Conservation (phyloP, 2,329 filamentous ascomycete species). For the Alternaria sp. region DNA sequence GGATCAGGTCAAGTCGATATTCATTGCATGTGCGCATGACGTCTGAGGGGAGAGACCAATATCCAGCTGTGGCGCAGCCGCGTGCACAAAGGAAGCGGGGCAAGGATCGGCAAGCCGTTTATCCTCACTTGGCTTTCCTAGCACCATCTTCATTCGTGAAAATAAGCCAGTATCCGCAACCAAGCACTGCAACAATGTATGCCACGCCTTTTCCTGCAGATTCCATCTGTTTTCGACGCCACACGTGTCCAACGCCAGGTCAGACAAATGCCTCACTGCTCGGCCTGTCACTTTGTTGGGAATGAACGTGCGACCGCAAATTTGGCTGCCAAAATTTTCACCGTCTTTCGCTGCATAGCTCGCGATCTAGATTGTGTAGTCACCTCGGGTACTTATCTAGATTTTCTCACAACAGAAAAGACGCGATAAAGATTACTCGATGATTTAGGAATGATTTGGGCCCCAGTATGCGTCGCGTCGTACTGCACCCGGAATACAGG, state of each 20-base stretch:
- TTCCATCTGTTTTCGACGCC: conserved; percentile 1
- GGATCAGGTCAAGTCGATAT: conserved; percentile 20
- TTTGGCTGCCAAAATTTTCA: conserved; percentile 6
- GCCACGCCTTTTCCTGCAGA: conserved; percentile 11
- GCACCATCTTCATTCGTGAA: conserved; percentile 25
- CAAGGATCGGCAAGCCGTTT: conserved; percentile 19
- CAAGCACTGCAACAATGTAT: conserved; percentile 22
- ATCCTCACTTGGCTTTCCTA: conserved; percentile 19
- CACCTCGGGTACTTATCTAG: background rate
- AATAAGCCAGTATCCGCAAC: conserved; percentile 6
- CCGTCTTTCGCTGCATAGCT: background rate
- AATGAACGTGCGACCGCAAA: background rate
- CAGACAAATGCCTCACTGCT: conserved; percentile 2
- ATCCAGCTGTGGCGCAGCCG: conserved; percentile 37
- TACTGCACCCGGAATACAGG: background rate
- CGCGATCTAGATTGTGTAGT: background rate
- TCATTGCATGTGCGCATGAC: conserved; percentile 38
- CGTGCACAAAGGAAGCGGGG: conserved; percentile 38
- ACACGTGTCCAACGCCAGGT: background rate
- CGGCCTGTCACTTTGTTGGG: background rate
- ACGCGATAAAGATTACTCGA: background rate
- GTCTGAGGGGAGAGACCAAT: conserved; percentile 30
- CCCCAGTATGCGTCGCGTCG: background rate
- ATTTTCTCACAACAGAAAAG: background rate
- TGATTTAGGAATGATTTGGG: background rate